Conservation (phyloP, 176 grass and related monocot genomes). For the Saccharum officinarum region DNA sequence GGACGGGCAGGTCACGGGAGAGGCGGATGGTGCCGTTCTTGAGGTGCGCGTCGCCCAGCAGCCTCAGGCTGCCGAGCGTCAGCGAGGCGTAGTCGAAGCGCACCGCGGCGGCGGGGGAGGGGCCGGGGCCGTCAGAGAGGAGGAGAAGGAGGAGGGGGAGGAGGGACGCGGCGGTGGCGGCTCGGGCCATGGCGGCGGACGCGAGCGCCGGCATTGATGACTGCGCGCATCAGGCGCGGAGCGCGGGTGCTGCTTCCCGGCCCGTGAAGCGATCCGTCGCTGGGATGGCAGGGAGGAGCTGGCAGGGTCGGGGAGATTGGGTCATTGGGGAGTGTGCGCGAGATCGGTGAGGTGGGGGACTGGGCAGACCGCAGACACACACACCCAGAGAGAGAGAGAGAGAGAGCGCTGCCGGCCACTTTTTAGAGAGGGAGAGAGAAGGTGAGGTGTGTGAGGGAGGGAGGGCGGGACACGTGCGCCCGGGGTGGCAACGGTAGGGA, state of each 20-base stretch:
- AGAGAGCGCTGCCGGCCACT: background rate
- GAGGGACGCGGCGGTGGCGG: background rate
- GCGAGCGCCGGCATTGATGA: slow-evolving; percentile 16
- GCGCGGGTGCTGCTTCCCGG: background rate
- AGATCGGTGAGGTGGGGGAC: background rate
- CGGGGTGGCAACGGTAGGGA: slow-evolving; percentile 36
- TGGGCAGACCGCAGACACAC: background rate
- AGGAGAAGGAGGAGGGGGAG: background rate
- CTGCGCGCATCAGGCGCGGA: slow-evolving; percentile 4
- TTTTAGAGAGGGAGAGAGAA: background rate
- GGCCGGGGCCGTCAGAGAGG: too few relatives aligned
- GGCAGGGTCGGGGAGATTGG: background rate
- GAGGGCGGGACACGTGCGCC: slow-evolving; percentile 17
- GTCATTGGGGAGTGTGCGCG: background rate
- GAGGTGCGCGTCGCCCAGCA: slow-evolving; percentile 92
- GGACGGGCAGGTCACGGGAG: slow-evolving; percentile 74
- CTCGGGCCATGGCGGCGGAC: slow-evolving; percentile 11
- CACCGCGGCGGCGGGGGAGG: background rate
- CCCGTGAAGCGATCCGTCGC: background rate
- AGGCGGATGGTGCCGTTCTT: slow-evolving; percentile 92
- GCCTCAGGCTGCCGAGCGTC: slow-evolving; percentile 59
- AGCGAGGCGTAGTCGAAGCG: slow-evolving; percentile 85
- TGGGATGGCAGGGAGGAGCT: background rate
- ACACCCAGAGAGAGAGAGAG: too few relatives aligned
- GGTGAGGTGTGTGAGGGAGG: background rate